phyloP scores from a whole-genome alignment of 2,329 filamentous ascomycete genomes.

The Aspergillus candidus region DNA sequence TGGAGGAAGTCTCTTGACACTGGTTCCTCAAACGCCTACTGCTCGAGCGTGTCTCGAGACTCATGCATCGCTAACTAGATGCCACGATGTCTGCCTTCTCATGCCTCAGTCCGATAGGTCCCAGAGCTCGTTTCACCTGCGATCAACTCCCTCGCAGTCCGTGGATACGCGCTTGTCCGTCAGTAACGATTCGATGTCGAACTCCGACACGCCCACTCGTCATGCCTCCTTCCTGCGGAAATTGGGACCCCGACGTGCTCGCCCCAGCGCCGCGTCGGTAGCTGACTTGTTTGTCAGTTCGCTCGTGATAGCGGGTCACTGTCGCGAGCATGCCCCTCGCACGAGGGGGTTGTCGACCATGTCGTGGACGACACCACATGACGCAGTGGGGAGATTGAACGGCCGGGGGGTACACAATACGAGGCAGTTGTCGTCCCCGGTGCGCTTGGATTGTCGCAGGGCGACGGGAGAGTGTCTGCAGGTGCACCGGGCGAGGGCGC shows the following conservation, averaged over 20 bases:
- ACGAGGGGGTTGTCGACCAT: conserved; percentile 25
- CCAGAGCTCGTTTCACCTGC: conserved; percentile 46
- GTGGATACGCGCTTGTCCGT: conserved; percentile 22
- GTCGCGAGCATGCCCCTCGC: conserved; percentile 42
- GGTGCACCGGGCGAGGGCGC: conserved; percentile 16
- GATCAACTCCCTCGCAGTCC: conserved; percentile 43
- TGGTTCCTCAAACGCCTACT: conserved; percentile 7
- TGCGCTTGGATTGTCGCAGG: conserved; percentile 15
- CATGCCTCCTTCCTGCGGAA: conserved; percentile 21
- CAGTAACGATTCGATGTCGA: conserved; percentile 26
- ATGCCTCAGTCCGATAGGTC: conserved; percentile 57
- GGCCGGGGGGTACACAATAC: conserved; percentile 10
- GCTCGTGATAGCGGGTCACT: conserved; percentile 48
- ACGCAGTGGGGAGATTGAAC: conserved; percentile 15
- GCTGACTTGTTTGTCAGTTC: conserved; percentile 51
- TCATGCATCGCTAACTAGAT: conserved; percentile 31
- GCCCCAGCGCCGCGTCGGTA: conserved; percentile 32
- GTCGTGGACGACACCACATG: conserved; percentile 11
- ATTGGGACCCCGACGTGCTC: conserved; percentile 23
- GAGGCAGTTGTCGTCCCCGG: conserved; percentile 14
- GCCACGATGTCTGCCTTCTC: conserved; percentile 57
- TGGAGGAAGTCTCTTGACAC: conserved; percentile 10
- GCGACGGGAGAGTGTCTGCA: conserved; percentile 10
- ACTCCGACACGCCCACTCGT: conserved; percentile 18
- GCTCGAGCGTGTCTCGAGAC: conserved; percentile 20